Evolutionary conservation across 192 early-diverging fungal genomes (phyloP), one percentile per base, ranked within the genome.

Genomic region (Backusella tarrabulga): DNA sequence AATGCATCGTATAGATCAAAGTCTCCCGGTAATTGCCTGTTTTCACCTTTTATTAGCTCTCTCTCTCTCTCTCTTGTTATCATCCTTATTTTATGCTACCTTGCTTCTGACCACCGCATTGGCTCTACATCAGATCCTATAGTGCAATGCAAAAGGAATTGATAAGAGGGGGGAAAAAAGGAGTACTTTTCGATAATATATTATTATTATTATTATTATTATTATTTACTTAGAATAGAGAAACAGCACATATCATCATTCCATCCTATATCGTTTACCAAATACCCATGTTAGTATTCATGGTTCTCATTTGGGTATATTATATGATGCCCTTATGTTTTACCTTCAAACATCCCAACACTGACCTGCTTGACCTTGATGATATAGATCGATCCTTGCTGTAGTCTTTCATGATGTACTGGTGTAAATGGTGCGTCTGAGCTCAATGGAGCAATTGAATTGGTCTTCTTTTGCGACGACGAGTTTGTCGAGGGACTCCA

Each of bases 191-290:
- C 26, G 14, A 77, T 66, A 34, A 11, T 50, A n/a, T 50, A 50
- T 50, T 40, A 40, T 40, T 40, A 1, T 32, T 32, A 2, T 32
- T 32, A 2, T 32, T 32, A 40, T 9, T 60, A 15, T 5, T 38
- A 40, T 19, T 44, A 77, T 70, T 81, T 77, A 77, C 82, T 71
- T 32, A 83, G 71, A 42, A 83, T 67, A 67, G 76, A 77, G 73
- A 80, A 83, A 36, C 82, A 83, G 38, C 82, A 83, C 76, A 83
- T 80, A 71, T 83, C 79, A 76, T 83, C 82, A 44, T 83, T 77
- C 82, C 82, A 83, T 9, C 82, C 80, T 81, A 81, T 38, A 15
- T 34, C 15, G 54, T 56, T 40, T 6, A 44, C 56, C 15, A 34
- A 42, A 35, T 32, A 9, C 34, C 12, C 5, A 21, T 71, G 8